Base-by-base conservation (phyloP, 441 rosid genomes). In the Flueggea neowawraea region DNA sequence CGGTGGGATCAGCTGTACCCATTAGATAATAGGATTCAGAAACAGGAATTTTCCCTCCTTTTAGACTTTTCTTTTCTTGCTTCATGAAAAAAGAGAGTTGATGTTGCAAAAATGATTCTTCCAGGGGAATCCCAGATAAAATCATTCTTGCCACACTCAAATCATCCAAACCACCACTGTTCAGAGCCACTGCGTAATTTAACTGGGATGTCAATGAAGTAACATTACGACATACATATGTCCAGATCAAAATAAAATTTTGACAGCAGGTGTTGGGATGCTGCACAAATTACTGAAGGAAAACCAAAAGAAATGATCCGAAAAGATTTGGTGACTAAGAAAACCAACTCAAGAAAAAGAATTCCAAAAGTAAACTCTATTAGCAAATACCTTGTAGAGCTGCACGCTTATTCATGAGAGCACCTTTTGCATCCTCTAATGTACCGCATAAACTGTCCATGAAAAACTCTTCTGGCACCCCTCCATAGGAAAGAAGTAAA, bases 1-100 rank as follows among this genome's bases (percentile, higher is more conserved):
- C 84, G 0, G 93, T 84, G 54, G 98, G 98, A 75, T 90, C 93
- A 14, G 71, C 80, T 6, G 91, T 90, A 43, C 98, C 98, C 96
- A 94, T 87, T 12, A 94, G 70, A 78, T 94, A 84, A 69, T 79
- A 87, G 16, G 89, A 84, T 41, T 89, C 95, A 2, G 73, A 6
- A 7, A 85, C 55, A 8, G 80, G 93, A 58, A 94, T 79, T 64
- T 44, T 87, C 58, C 90, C 98, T 44, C 36, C 80, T 63, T 39
- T 72, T 8, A 94, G 89, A 61, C 57, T 60, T 41, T 73, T 85
- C 63, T 68, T 87, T 60, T 82, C 89, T 16, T 62, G 65, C 0
- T 54, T 75, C 65, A 74, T 54, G 31, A 85, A 65, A 14, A 0
- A 49, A 4, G 73, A 80, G 16, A 87, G 57, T 14, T 17, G 64